These are phyloP conservation scores for Tanacetum coccineum DNA, from an alignment of 129 eudicot genomes.

Conservation along the genomic window DNA sequence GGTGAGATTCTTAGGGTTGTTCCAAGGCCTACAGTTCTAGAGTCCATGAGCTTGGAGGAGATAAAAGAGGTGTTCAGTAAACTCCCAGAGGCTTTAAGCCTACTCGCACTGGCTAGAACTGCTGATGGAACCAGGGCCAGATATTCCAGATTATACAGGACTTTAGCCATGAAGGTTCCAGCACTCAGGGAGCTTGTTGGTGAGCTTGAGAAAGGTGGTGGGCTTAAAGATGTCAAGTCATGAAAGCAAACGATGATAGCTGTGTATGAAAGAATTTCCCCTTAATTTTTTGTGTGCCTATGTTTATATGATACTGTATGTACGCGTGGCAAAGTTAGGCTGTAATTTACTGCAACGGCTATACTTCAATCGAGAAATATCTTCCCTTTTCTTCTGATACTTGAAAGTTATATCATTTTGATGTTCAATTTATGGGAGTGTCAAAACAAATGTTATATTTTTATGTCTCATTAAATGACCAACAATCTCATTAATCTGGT, in stretches of 20 bases:
- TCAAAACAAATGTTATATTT: too few relatives aligned
- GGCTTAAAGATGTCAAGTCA: slow-evolving; percentile 67
- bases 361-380: slow-evolving; percentile 13
- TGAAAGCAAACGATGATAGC: slow-evolving; percentile 21
- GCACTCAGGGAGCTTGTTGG: slow-evolving; percentile 91
- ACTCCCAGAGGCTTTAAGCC: slow-evolving; percentile 83
- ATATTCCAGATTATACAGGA: slow-evolving; percentile 85
- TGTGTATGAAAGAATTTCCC: slow-evolving; percentile 2
- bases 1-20: slow-evolving; percentile 91
- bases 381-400: neutral
- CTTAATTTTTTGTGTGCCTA: slow-evolving; percentile 9
- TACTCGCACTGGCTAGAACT: slow-evolving; percentile 88
- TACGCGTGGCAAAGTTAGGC: slow-evolving; percentile 28
- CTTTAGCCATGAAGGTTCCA: slow-evolving; percentile 97
- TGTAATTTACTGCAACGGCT: slow-evolving; percentile 23
- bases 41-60: slow-evolving; percentile 79
- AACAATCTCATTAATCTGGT: too few relatives aligned
- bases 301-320: slow-evolving; percentile 27
- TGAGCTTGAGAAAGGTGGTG: slow-evolving; percentile 95
- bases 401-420: slow-evolving; percentile 20
- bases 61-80: slow-evolving; percentile 67
- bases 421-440: too few relatives aligned
- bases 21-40: slow-evolving; percentile 80
- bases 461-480: too few relatives aligned
- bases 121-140: slow-evolving; percentile 94